Conservation (phyloP, 129 eudicot species). For the Pseudognaphalium luteoalbum region DNA sequence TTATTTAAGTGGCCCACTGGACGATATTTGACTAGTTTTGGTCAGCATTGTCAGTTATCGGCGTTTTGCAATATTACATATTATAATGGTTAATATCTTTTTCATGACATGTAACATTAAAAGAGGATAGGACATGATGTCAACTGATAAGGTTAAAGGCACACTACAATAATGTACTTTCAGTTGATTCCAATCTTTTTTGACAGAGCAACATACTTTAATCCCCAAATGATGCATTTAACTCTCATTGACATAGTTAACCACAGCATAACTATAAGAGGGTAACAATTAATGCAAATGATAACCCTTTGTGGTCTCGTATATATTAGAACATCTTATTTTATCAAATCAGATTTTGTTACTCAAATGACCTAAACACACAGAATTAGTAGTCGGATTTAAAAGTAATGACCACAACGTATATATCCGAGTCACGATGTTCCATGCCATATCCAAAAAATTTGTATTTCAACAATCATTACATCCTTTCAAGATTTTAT, state of each 20-base stretch:
- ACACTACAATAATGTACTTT: neutral
- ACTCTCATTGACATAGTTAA: neutral
- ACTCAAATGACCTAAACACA: neutral
- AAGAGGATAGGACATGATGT: neutral
- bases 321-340: neutral
- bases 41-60: neutral
- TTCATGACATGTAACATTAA: too few relatives aligned
- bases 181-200: neutral
- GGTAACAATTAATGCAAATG: too few relatives aligned
- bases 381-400: neutral
- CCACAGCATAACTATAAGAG: neutral
- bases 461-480: neutral
- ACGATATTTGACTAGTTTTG: neutral
- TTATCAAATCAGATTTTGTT: neutral
- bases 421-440: neutral
- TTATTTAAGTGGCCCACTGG: neutral
- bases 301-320: neutral
- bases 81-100: neutral
- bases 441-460: neutral
- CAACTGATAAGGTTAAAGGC: neutral
- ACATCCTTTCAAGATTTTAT: neutral
- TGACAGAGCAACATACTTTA: neutral
- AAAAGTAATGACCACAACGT: too few relatives aligned
- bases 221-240: neutral
- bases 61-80: neutral